Evolutionary conservation across 2,329 filamentous ascomycete genomes (phyloP), one percentile per base, ranked within the genome.

Genomic region (Colletotrichum tropicicola): DNA sequence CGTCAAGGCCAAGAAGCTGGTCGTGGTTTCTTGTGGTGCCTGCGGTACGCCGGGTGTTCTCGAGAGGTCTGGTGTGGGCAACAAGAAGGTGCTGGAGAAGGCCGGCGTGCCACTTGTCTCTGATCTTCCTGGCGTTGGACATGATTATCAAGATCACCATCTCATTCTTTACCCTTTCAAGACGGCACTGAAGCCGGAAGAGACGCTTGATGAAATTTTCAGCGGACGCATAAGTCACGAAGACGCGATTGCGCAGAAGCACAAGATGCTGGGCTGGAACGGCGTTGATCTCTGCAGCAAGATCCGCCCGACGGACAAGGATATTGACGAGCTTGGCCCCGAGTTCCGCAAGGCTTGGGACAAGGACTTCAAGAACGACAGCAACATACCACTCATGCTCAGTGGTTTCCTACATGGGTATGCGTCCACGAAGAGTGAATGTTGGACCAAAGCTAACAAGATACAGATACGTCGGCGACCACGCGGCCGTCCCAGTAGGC

Each of bases 341-440:
- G 80, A 81, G 10, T 87, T 88, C 70, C 73, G 80, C 58, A 72
- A 74, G 39, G 78, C 78, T 0, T 89, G 85, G 85, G 79, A 87
- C 27, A 72, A 72, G 6, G 84, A 88, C 63, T 88, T 86, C 65
- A 70, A 70, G 53, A 28, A 70, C 35, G 39, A 61, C 4, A 69
- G 70, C 1, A 70, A 72, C 51, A 68, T 68, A 23, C 73, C 73
- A 1, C 13, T 75, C 3, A 70, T 71, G 65, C 47, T 75, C 6
- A 62, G 70, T 2, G 69, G 53, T 1, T 45, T 69, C 6, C 49
- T 73, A 9, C 65, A 63, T 8, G 67, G 70, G 71, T 73, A 25
- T 43, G 68, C 37, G 2, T 17, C 5, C 6, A 5, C n/a, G n/a
- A 12, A 35, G 12, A 25, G 17, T 8, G 4, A 19, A 12, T n/a